Conservation (phyloP, 176 grass and related monocot genomes). For the Themeda triandra region DNA sequence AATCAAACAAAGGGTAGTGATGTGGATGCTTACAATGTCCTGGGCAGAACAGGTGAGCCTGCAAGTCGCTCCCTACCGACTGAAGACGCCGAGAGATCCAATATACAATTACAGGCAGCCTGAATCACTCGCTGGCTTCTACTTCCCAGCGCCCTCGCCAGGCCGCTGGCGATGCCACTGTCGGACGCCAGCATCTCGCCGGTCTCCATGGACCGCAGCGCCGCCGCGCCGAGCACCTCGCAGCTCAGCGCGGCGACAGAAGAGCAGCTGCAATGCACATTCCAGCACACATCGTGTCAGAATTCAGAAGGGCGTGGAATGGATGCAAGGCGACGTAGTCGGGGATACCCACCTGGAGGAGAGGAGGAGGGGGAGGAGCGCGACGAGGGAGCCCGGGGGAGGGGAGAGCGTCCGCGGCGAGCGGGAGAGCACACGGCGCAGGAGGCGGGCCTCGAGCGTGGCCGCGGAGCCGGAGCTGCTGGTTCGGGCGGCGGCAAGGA, state of each 20-base stretch:
- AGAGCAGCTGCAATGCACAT: conserved; percentile 25
- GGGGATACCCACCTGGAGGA: conserved; percentile 32
- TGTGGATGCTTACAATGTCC: conserved; percentile 59
- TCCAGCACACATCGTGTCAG: background rate
- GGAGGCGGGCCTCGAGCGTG: conserved; percentile 12
- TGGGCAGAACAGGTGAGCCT: conserved; percentile 25
- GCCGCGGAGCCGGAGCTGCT: background rate
- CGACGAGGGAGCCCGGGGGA: conserved; percentile 30
- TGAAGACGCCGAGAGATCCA: conserved; percentile 53
- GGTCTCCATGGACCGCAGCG: conserved; percentile 49
- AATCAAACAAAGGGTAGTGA: background rate
- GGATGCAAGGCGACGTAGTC: background rate
- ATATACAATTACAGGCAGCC: conserved; percentile 40
- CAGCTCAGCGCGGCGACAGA: conserved; percentile 49
- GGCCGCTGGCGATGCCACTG: conserved; percentile 18
- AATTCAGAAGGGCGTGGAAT: background rate
- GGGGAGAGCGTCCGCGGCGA: background rate
- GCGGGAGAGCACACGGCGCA: conserved; percentile 28
- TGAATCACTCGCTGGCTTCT: conserved; percentile 18
- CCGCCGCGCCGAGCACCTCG: conserved; percentile 47
- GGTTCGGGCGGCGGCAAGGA: conserved; percentile 28
- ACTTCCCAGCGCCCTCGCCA: conserved; percentile 38
- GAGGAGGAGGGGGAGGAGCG: conserved; percentile 38
- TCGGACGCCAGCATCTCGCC: conserved; percentile 41
- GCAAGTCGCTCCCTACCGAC: conserved; percentile 42